Evolutionary conservation across 805 yeast species (phyloP).

Genomic region (Wickerhamiella azyma): DNA sequence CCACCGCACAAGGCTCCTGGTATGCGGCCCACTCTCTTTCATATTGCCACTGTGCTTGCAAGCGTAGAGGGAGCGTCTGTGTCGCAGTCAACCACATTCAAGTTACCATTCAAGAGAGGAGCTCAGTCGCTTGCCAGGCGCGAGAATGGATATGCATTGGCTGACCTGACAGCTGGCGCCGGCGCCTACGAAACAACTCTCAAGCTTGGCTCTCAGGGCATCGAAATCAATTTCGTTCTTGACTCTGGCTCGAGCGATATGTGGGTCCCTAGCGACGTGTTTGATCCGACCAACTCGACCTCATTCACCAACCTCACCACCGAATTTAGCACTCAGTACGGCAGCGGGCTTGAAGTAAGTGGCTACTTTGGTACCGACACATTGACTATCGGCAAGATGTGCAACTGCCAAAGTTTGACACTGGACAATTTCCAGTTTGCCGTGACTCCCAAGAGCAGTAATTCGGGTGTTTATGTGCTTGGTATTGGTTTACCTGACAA

Average conservation of each 20-base stretch:
- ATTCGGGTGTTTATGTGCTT: conserved; percentile 50
- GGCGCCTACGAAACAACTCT: conserved; percentile 25
- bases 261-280: conserved; percentile 33
- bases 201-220: conserved; percentile 42
- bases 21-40: no score
- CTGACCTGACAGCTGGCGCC: neutral
- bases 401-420: conserved; percentile 32
- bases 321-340: conserved; percentile 28
- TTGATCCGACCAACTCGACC: conserved; percentile 11
- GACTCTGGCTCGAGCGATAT: conserved; percentile 67
- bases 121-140: neutral
- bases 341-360: conserved; percentile 27
- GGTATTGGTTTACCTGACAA: conserved; percentile 58
- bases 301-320: conserved; percentile 19
- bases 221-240: conserved; percentile 38
- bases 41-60: no score
- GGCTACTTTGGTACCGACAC: conserved; percentile 58
- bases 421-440: conserved; percentile 56
- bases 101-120: no score
- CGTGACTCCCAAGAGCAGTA: conserved; percentile 41
- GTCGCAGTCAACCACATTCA: no score
- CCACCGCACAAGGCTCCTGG: no score
- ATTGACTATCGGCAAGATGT: conserved; percentile 39
- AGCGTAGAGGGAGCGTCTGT: no score
- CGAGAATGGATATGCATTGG: neutral